Evolutionary conservation across 371 early-diverging fungal species (phyloP).

Genomic region (Fennellomyces sp.): DNA sequence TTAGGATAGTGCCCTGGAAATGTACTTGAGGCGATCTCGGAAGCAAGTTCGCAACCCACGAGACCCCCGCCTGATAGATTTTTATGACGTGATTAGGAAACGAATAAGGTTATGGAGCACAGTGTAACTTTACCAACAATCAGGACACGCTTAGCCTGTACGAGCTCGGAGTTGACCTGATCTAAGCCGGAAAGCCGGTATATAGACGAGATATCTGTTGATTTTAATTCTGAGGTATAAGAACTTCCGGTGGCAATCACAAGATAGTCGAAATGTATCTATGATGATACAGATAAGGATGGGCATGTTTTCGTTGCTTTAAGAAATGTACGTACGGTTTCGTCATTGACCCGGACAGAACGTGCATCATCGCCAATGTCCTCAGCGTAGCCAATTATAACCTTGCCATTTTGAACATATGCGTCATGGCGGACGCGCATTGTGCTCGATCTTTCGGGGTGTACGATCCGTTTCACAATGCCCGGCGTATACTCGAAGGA

Average conservation of each 20-base stretch:
- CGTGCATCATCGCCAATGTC: slow-evolving; percentile 33
- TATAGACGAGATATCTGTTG: slow-evolving; percentile 40
- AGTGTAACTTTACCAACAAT: slow-evolving; percentile 41
- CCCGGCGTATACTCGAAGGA: slow-evolving; percentile 49
- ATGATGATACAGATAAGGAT: background rate
- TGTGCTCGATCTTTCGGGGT: slow-evolving; percentile 25
- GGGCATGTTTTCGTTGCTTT: background rate
- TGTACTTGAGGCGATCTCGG: slow-evolving; percentile 48
- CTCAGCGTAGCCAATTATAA: slow-evolving; percentile 45
- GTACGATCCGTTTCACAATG: slow-evolving; percentile 30
- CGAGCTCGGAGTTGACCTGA: slow-evolving; percentile 49
- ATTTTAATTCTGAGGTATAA: slow-evolving; percentile 55
- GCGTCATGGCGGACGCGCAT: slow-evolving; percentile 37
- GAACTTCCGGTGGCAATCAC: slow-evolving; percentile 71
- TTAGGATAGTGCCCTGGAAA: slow-evolving; percentile 34
- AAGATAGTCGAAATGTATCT: slow-evolving; percentile 55
- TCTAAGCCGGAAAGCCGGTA: slow-evolving; percentile 37
- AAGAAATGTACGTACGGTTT: slow-evolving; percentile 17
- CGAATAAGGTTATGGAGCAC: too few relatives aligned
- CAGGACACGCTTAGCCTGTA: slow-evolving; percentile 53
- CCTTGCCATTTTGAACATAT: slow-evolving; percentile 43
- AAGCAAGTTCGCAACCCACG: slow-evolving; percentile 69
- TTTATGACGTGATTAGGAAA: too few relatives aligned
- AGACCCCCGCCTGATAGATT: slow-evolving; percentile 70
- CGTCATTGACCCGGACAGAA: slow-evolving; percentile 30